A percentile compares a stretch with the other conserved stretches of the same genome.
These are phyloP conservation scores for Corymbia maculata DNA, from an alignment of 345 rosid species.

Conservation along the genomic window DNA sequence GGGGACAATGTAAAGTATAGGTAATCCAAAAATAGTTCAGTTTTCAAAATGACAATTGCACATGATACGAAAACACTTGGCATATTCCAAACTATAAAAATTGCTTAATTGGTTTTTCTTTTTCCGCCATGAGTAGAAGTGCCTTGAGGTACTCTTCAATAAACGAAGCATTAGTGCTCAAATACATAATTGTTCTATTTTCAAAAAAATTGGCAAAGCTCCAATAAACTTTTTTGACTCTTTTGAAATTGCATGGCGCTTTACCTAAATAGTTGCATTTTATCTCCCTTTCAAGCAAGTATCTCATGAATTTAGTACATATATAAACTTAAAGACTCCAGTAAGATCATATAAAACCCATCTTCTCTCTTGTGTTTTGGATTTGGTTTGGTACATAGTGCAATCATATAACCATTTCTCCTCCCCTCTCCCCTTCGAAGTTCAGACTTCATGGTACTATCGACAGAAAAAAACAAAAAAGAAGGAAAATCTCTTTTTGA, in stretches of 20 bases:
- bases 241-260: not conserved
- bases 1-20: not conserved
- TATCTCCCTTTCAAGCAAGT: not conserved
- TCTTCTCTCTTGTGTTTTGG: not conserved
- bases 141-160: not conserved
- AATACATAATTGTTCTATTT: not conserved
- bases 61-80: not conserved
- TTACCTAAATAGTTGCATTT: not conserved
- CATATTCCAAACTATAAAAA: not conserved
- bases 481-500: not conserved
- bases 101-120: too few species aligned
- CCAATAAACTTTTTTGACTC: not conserved
- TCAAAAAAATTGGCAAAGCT: not conserved
- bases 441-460: not conserved
- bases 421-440: not conserved
- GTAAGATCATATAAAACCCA: not conserved
- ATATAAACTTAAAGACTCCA: not conserved
- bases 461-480: not conserved
- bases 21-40: not conserved
- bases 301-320: not conserved
- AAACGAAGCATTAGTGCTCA: not conserved
- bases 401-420: not conserved
- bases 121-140: not conserved
- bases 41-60: not conserved
- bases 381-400: not conserved